Conservation (phyloP, 2,329 filamentous ascomycete species). For the Diaporthe velutina region DNA sequence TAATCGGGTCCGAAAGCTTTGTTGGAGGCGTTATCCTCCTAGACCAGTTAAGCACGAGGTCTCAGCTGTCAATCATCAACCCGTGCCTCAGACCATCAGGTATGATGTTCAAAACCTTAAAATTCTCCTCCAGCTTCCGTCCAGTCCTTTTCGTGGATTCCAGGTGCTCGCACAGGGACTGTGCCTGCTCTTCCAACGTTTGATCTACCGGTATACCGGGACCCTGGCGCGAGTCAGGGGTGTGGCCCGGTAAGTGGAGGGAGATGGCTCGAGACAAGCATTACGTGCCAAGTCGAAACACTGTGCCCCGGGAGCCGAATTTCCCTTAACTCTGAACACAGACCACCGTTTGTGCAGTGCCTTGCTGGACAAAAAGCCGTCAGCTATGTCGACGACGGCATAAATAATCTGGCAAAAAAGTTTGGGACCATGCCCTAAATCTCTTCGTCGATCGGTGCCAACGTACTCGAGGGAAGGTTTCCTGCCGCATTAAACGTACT, state of each 20-base stretch:
- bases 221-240: no score
- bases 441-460: not conserved
- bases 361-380: not conserved
- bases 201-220: no score
- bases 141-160: not conserved
- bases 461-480: not conserved
- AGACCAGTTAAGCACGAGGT: not conserved
- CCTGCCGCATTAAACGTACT: constrained; percentile 16
- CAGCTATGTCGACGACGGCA: not conserved
- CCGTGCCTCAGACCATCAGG: not conserved
- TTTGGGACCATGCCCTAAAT: not conserved
- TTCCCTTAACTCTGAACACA: no score
- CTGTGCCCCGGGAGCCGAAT: no score
- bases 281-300: no score
- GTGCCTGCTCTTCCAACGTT: no score
- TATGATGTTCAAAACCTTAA: constrained; percentile 9
- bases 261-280: no score
- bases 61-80: not conserved
- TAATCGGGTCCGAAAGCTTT: constrained; percentile 5
- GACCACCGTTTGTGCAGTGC: not conserved
- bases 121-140: not conserved
- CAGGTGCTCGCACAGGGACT: not conserved
- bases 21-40: no score
- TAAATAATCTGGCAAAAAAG: no score
- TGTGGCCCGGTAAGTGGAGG: no score